Evolutionary conservation across 176 grass and related monocot species (phyloP), one percentile per base, ranked within the genome.

Genomic region (Cenchrus fungigraminus): DNA sequence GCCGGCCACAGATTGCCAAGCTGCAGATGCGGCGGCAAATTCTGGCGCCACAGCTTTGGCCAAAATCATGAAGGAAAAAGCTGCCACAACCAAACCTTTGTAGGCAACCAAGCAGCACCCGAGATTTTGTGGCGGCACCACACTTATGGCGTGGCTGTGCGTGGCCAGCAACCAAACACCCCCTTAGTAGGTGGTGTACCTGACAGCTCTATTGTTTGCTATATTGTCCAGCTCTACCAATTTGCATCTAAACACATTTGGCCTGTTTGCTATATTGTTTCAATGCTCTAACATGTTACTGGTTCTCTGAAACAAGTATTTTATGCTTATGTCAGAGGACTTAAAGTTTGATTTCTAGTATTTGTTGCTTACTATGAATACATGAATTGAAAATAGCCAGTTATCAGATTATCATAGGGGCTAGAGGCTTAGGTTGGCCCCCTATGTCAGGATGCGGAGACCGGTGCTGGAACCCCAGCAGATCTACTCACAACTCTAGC

Each of bases 251-350:
- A 84, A 68, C 43, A 31, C 14, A 74, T 59, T 53, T 57, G 37
- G 31, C 50, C 65, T 81, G 9, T 82, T 59, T 78, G 34, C 25
- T 72, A 40, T 13, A 71, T 81, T 55, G n/a, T 70, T 80, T 89
- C 34, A 65, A 25, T 65, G 55, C 20, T 85, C 28, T 68, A 58
- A 37, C 25, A 6, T 76, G 78, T 47, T 42, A 12, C 40, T 86
- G 10, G 67, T n/a, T 68, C 66, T 74, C 40, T 78, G 11, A 58
- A 82, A 81, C 56, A 65, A 46, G 1, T 82, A 40, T 57, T 86
- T 74, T 49, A 44, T 83, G 84, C 37, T 82, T 34, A 49, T 82
- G 60, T 40, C 66, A 64, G 50, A 73, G 49, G 29, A 10, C n/a
- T 32, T 60, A 51, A 59, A 73, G 42, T 79, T 13, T 60, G 62